Base-by-base conservation (phyloP, 805 yeast species). In the Scheffersomyces coipomensis region DNA sequence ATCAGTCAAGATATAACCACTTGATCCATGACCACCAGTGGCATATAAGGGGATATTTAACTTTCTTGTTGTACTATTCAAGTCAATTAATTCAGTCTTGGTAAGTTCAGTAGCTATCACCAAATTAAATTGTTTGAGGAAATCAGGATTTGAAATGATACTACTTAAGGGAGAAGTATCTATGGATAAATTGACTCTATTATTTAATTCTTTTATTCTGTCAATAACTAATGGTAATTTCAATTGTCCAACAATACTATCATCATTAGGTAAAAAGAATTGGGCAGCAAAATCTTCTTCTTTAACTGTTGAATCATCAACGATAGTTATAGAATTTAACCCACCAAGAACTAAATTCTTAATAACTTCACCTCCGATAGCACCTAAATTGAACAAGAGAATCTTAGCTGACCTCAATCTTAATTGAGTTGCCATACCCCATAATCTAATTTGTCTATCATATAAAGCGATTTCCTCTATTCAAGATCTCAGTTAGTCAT, bases 391-490 rank as follows among this genome's bases (percentile, higher is more conserved):
- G 34, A 91, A 70, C 31, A 93, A 52, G 33, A 90, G 64, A 4
- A 91, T 72, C 33, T 75, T 76, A 6, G 97, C 83, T 15, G 81
- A 76, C 26, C 93, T 74, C 68, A 91, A 78, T 32, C 80, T 60
- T 29, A 79, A 73, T 59, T 91, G 99, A 3, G 97, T 95, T 23
- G 86, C 95, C 56, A 93, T 71, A 2, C 99, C 99, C 99, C 99
- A 91, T 16, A 91, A 72, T 46, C 99, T 68, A 46, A 91, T 90
- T 62, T 91, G 99, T 43, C 99, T 78, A 62, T 91, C 99, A 56
- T 91, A 91, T 17, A 91, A 73, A 1, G 95, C 96, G 42, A 90
- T 79, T 56, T 90, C 97, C 52, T 89, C 97, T 62, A 24, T n/a
- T n/a, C n/a, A n/a, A n/a, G n/a, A n/a, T n/a, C 19, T 42, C 36